A percentile compares a stretch with the other conserved stretches of the same genome.
These are phyloP conservation scores for Kluyveromyces dobzhanskii DNA, from an alignment of 805 yeast genomes.

Conservation along the genomic window DNA sequence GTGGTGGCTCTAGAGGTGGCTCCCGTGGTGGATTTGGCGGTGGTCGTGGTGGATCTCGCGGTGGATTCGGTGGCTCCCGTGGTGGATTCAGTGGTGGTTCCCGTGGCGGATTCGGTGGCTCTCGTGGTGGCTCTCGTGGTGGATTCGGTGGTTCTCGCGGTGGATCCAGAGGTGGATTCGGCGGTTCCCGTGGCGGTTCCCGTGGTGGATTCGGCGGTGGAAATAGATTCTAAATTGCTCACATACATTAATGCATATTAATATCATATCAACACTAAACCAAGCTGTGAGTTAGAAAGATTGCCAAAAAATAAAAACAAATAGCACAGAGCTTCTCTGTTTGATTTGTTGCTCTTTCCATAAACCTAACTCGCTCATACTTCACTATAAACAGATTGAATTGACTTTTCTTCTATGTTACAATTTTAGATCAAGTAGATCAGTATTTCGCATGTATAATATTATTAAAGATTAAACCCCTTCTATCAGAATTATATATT, in stretches of 20 bases:
- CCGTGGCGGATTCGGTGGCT: conserved; percentile 34
- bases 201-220: conserved; percentile 26
- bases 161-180: conserved; percentile 33
- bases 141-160: conserved; percentile 32
- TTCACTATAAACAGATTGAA: background rate
- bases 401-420: background rate
- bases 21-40: conserved; percentile 43
- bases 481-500: no score
- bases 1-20: conserved; percentile 34
- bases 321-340: no score
- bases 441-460: conserved; percentile 5
- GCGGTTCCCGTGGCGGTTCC: conserved; percentile 29
- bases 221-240: conserved; percentile 13
- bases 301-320: no score
- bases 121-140: conserved; percentile 31
- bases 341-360: no score
- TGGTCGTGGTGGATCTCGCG: conserved; percentile 37
- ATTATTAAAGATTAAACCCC: conserved; percentile 1
- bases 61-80: conserved; percentile 39
- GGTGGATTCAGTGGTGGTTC: conserved; percentile 29
- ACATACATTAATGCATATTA: no score
- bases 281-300: no score
- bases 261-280: no score
- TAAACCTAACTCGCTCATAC: no score
- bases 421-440: background rate